Conservation (phyloP, 2,329 filamentous ascomycete genomes). For the Fusarium redolens region DNA sequence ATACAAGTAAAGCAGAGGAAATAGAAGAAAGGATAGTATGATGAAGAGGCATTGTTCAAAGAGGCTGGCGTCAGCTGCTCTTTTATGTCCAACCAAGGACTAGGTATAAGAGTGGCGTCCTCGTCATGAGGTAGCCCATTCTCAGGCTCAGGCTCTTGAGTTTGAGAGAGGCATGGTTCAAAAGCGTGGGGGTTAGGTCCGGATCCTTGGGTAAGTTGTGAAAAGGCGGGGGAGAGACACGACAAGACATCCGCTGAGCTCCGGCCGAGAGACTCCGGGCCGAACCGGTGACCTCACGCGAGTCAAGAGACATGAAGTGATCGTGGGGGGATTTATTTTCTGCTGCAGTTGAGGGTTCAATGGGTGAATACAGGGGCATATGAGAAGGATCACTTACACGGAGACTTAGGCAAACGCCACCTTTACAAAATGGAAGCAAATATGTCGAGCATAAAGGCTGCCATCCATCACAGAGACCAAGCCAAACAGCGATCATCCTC, state of each 20-base stretch:
- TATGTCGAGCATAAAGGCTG: slow-evolving; percentile 29
- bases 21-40: slow-evolving; percentile 12
- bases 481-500: slow-evolving; percentile 18
- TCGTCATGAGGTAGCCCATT: slow-evolving; percentile 41
- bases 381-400: slow-evolving; percentile 11
- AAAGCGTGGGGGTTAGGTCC: slow-evolving; percentile 41
- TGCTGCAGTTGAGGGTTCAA: neutral
- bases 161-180: slow-evolving; percentile 16
- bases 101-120: slow-evolving; percentile 22
- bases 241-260: slow-evolving; percentile 14
- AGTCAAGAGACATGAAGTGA: slow-evolving; percentile 16
- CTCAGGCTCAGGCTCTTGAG: slow-evolving; percentile 21
- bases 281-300: slow-evolving; percentile 30
- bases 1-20: slow-evolving; percentile 16
- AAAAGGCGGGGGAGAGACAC: slow-evolving; percentile 10
- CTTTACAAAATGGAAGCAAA: neutral
- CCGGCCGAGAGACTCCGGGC: slow-evolving; percentile 44
- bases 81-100: slow-evolving; percentile 39
- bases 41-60: slow-evolving; percentile 10
- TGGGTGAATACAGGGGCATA: neutral
- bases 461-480: slow-evolving; percentile 22
- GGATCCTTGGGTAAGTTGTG: slow-evolving; percentile 22
- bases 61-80: slow-evolving; percentile 38
- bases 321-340: slow-evolving; percentile 4
- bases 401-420: slow-evolving; percentile 15